Conservation (phyloP, 129 eudicot species). For the Tagetes erecta region DNA sequence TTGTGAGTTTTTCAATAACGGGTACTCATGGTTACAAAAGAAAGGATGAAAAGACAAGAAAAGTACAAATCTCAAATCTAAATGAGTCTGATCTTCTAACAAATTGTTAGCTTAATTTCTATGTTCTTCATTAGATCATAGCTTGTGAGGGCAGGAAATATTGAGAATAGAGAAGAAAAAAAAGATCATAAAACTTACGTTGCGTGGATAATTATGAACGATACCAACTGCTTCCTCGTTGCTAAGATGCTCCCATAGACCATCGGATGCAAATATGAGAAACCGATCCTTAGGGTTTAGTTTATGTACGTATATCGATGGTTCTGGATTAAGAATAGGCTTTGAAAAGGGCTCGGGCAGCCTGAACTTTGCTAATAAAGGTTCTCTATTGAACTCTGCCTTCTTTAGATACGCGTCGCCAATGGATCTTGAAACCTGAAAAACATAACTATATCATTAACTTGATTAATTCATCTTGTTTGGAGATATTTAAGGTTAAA, state of each 20-base stretch:
- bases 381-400: slow-evolving; percentile 80
- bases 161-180: slow-evolving; percentile 8
- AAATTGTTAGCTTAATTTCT: not conserved
- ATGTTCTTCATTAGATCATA: not conserved
- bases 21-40: too few relatives aligned
- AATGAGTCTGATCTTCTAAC: not conserved
- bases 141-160: not conserved
- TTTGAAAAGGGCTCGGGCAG: slow-evolving; percentile 55
- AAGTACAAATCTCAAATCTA: not conserved
- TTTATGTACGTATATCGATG: slow-evolving; percentile 67
- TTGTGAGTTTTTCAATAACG: too few relatives aligned
- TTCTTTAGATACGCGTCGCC: slow-evolving; percentile 92
- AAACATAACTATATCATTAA: not conserved
- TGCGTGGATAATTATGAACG: slow-evolving; percentile 62
- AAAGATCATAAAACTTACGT: slow-evolving; percentile 48
- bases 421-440: slow-evolving; percentile 84
- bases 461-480: not conserved
- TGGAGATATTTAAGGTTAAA: not conserved
- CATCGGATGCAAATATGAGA: slow-evolving; percentile 92
- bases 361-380: slow-evolving; percentile 73
- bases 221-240: slow-evolving; percentile 90
- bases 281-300: slow-evolving; percentile 74
- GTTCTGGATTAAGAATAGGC: slow-evolving; percentile 79
- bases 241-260: slow-evolving; percentile 96
- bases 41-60: not conserved